phyloP scores from a whole-genome alignment of 208 protist species.

The Leishmania braziliensis region DNA sequence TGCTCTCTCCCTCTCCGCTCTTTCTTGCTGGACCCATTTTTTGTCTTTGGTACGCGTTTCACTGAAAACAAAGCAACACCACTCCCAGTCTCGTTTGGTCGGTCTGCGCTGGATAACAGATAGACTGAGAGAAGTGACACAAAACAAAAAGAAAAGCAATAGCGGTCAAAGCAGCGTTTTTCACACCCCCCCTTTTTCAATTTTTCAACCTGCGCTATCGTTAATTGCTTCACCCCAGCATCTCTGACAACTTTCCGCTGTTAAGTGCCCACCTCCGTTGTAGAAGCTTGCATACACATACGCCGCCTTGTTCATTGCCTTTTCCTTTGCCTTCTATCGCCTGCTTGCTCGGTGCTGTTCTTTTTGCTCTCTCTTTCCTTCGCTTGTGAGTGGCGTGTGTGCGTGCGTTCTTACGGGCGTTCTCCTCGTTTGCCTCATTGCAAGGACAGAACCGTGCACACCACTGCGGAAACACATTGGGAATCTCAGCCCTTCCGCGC shows the following conservation, averaged over 20 bases:
- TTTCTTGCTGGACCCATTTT: not conserved
- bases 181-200: not conserved
- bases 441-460: not conserved
- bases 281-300: not conserved
- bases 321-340: not conserved
- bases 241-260: not conserved
- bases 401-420: not conserved
- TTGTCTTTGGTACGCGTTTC: not conserved
- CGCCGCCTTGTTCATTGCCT: not conserved
- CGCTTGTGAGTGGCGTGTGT: not conserved
- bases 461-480: not conserved
- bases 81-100: not conserved
- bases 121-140: not conserved
- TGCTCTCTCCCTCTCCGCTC: not conserved
- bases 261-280: not conserved
- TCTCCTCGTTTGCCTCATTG: not conserved
- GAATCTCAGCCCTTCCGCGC: not conserved
- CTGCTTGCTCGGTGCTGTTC: conserved; percentile 7
- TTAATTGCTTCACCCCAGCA: not conserved
- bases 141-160: not conserved
- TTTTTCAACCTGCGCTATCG: not conserved
- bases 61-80: not conserved
- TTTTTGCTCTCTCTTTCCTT: not conserved
- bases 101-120: too few relatives aligned
- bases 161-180: not conserved